A percentile compares a stretch with the other conserved stretches of the same genome.
Evolutionary conservation across 2,329 filamentous ascomycete species (phyloP).

Genomic region (Pyricularia grisea): DNA sequence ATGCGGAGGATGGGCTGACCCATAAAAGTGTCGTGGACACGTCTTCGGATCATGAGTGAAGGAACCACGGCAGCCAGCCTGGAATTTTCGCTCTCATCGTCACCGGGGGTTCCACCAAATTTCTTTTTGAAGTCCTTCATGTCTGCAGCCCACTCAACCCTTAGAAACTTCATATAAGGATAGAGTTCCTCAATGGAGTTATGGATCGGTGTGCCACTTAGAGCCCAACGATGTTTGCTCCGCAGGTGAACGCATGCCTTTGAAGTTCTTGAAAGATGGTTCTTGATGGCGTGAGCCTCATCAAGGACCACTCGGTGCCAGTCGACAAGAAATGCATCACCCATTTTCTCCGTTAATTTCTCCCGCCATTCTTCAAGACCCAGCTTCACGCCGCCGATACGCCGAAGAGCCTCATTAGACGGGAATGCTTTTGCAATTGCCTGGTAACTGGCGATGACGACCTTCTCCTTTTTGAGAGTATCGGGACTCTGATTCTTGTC

Average conservation of each 20-base stretch:
- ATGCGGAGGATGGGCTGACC: constrained; percentile 17
- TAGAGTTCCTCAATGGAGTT: constrained; percentile 15
- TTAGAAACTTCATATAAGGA: constrained; percentile 8
- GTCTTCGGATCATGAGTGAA: constrained; percentile 5
- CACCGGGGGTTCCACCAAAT: constrained; percentile 9
- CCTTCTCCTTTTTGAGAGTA: neutral
- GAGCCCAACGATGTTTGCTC: constrained; percentile 22
- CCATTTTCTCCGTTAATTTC: constrained; percentile 20
- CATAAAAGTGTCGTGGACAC: constrained; percentile 17
- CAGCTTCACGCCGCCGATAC: neutral
- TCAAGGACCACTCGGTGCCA: constrained; percentile 47
- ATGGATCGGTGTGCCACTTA: constrained; percentile 25
- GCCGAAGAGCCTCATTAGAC: neutral
- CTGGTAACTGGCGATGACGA: constrained; percentile 18
- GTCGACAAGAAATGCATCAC: constrained; percentile 24
- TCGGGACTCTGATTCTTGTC: neutral
- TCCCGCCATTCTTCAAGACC: neutral
- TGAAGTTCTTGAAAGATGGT: constrained; percentile 21
- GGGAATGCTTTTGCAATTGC: constrained; percentile 15
- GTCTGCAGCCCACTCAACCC: constrained; percentile 8
- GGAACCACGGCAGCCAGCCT: constrained; percentile 8
- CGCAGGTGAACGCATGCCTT: constrained; percentile 12
- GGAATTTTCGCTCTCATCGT: neutral
- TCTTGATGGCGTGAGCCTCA: constrained; percentile 48
- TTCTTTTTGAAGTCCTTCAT: constrained; percentile 7